Evolutionary conservation across 331 rosid genomes (phyloP), one percentile per base, ranked within the genome.

Genomic region (Pyracantha coccinea): DNA sequence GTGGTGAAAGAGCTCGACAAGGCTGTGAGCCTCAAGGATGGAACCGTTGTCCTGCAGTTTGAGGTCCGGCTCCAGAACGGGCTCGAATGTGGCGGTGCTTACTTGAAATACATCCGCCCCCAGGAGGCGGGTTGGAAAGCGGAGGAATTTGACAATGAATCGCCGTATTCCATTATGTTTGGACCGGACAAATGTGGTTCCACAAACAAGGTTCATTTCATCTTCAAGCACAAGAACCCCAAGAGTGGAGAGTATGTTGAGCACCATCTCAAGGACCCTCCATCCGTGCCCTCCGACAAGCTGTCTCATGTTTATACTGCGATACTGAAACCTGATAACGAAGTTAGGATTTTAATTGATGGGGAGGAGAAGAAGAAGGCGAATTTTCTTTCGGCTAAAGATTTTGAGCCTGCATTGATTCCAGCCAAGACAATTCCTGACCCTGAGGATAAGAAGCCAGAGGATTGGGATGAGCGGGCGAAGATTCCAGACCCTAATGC

Each of bases 81-180:
- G 73, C 97, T 94, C 29, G 99, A 94, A 57, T 94, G 99, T 77
- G 97, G 99, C 63, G 99, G 99, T 72, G 99, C 99, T 9, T 94
- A 94, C 83, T 71, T 94, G 68, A 94, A 94, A 68, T 94, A 87
- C 78, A 93, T 92, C 67, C 91, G 92, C 17, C 96, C 97, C 28
- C 99, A 94, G 82, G 92, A 80, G 54, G 97, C 89, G 33, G 99
- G 96, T 31, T 94, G 97, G 99, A 85, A 77, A 58, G 69, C 97
- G 0, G 88, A 87, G 79, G 89, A 80, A 44, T 94, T 94, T 80
- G 91, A 83, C 76, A 90, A 85, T 2, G 89, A 89, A 10, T 87
- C 97, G 76, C 97, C 97, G 1, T 94, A 94, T 73, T 78, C 97
- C 19, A 86, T 94, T 24, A 92, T 94, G 97, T 94, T 92, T 83